Base-by-base conservation (phyloP, 1,284 basidiomycete genomes). In the Stygiomarasmius scandens region DNA sequence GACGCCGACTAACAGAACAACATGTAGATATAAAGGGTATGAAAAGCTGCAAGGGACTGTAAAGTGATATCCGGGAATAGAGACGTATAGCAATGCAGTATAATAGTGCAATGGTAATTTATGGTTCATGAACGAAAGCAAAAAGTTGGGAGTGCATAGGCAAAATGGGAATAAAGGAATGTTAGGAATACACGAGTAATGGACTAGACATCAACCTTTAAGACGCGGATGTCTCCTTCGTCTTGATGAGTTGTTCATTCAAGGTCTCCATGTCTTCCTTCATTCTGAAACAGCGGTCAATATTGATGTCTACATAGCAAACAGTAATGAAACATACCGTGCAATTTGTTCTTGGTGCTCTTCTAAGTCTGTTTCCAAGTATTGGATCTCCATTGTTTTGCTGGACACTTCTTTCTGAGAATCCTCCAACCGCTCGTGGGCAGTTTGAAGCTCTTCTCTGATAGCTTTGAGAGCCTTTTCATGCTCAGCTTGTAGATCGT, bases 321-420 rank as follows among this genome's bases (percentile, higher is more conserved):
- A 47, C 51, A 46, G 49, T 59, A 58, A 52, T 60, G 58, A 64
- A 60, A 87, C 89, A 77, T 87, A 92, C 91, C 86, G 82, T 67
- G 85, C 85, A 58, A 92, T 85, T 60, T 85, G 80, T 66, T 91
- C 89, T 64, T 85, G 78, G 61, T 68, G 84, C 64, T 93, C 91
- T 45, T 91, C 88, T 66, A 87, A 83, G 32, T 92, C 89, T 67
- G 85, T 81, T 67, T 91, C 89, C 55, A 90, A 78, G 70, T 87
- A 90, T 64, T 83, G 77, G 49, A 92, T 86, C 71, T 93, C 91
- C 88, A 93, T 87, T 53, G 78, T 77, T 73, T 90, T 91, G 56
- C 86, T 80, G 9, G 75, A 77, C 51, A 90, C 74, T 61, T 89
- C 85, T 56, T 82, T 74, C 63, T 85, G 77, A 51, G 87, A 72